Percentiles rank a stretch among this genome's conserved stretches.
These are phyloP conservation scores for Boechera stricta DNA, from an alignment of 345 rosid genomes.

Conservation along the genomic window DNA sequence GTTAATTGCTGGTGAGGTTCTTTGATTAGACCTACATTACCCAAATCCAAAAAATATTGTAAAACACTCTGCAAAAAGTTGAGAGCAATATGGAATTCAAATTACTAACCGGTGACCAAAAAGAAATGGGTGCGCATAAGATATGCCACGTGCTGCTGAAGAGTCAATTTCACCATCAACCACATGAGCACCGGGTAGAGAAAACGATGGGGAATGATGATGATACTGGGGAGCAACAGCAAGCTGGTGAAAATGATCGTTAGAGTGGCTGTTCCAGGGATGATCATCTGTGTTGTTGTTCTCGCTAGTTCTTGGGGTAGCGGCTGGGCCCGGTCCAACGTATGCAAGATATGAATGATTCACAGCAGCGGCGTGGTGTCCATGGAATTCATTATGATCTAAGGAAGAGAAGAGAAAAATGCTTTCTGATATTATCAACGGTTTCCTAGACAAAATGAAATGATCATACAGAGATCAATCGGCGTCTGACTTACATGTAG, in stretches of 20 bases:
- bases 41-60: slow-evolving; percentile 11
- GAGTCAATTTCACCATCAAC: slow-evolving; percentile 55
- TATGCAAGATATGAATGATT: slow-evolving; percentile 65
- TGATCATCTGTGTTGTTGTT: slow-evolving; percentile 51
- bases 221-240: slow-evolving; percentile 63
- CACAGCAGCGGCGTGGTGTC: slow-evolving; percentile 55
- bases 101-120: slow-evolving; percentile 62
- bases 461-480: slow-evolving; percentile 15
- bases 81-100: slow-evolving; percentile 12
- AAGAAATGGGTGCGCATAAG: slow-evolving; percentile 54
- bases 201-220: slow-evolving; percentile 51
- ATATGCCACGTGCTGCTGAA: slow-evolving; percentile 53
- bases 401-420: slow-evolving; percentile 32
- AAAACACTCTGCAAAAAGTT: slow-evolving; percentile 7
- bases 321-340: slow-evolving; percentile 54
- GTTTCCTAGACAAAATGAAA: slow-evolving; percentile 31
- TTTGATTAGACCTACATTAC: slow-evolving; percentile 56
- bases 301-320: slow-evolving; percentile 53
- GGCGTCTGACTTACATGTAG: slow-evolving; percentile 59
- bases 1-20: slow-evolving; percentile 54
- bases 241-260: slow-evolving; percentile 55
- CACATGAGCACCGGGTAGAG: slow-evolving; percentile 51
- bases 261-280: slow-evolving; percentile 60
- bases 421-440: slow-evolving; percentile 16
- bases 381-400: slow-evolving; percentile 62